Base-by-base conservation (phyloP, 441 rosid genomes). In the Gossypium davidsonii region DNA sequence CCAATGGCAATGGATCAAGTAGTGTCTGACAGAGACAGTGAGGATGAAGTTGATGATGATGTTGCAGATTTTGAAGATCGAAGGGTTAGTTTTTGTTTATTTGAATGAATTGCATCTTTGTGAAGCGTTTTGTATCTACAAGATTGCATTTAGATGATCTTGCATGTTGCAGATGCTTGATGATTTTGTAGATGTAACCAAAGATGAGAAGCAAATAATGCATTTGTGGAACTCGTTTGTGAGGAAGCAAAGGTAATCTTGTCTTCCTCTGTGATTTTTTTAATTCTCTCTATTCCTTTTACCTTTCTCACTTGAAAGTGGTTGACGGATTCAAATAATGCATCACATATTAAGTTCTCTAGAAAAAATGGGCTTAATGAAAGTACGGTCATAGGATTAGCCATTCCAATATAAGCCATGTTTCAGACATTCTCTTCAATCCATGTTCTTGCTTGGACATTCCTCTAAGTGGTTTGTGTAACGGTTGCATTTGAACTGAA, bases 181-280 rank as follows among this genome's bases (percentile, higher is more conserved):
- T 81, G 98, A 96, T 87, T 93, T 93, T 67, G 99, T 93, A 60
- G 99, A 96, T 77, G 99, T 93, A 76, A 93, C 98, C 70, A 90
- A 86, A 78, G 96, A 93, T 77, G 99, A 96, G 87, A 96, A 90
- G 82, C 96, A 85, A 80, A 88, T 96, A 79, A 96, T 96, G 99
- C 99, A 93, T 81, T 71, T 93, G 80, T 96, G 99, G 99, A 96
- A 93, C 85, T 96, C 99, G 6, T 91, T 96, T 74, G 96, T 90
- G 82, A 88, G 99, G 77, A 96, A 96, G 82, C 99, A 96, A 77
- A 85, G 96, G 99, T 93, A 84, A 74, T 18, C 3, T 18, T 55
- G 44, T 66, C 18, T 60, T 66, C 80, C 15, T 12, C 3, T 21
- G 75, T 42, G 64, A 59, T 62, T 67, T 34, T 37, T 39, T 71